These are phyloP conservation scores for Leucosporidium creatinivorum DNA, from an alignment of 768 basidiomycete genomes.

Conservation along the genomic window DNA sequence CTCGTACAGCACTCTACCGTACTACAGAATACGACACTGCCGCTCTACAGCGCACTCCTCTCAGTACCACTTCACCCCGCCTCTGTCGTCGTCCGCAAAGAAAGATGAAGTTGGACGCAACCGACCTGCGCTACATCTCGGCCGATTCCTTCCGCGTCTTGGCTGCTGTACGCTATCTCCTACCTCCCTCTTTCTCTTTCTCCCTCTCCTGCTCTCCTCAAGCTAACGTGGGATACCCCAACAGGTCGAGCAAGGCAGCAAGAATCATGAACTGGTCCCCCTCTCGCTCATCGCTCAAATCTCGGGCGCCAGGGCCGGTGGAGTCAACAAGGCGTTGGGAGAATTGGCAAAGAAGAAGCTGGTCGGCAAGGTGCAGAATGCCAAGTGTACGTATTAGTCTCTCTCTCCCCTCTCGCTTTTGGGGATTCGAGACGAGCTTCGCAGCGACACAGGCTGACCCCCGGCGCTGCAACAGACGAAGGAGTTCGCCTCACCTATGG, in stretches of 20 bases:
- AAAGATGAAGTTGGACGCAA: slow-evolving; percentile 36
- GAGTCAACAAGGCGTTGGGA: slow-evolving; percentile 86
- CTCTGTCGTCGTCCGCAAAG: too few relatives aligned
- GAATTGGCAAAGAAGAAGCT: slow-evolving; percentile 85
- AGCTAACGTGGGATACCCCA: background rate
- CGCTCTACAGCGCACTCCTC: background rate
- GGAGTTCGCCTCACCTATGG: slow-evolving; percentile 96
- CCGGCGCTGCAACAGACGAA: slow-evolving; percentile 57
- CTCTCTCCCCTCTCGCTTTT: background rate
- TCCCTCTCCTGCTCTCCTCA: background rate
- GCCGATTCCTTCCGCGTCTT: slow-evolving; percentile 92
- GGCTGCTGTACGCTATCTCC: slow-evolving; percentile 59
- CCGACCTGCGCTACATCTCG: slow-evolving; percentile 81
- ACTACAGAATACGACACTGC: background rate
- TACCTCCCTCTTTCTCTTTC: too few relatives aligned
- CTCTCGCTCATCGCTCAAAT: slow-evolving; percentile 81
- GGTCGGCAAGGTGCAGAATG: slow-evolving; percentile 79
- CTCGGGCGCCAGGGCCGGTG: slow-evolving; percentile 83
- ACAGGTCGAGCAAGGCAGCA: slow-evolving; percentile 94
- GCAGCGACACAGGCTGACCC: background rate
- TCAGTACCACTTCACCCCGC: too few relatives aligned
- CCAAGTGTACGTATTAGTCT: slow-evolving; percentile 62
- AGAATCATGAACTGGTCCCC: slow-evolving; percentile 96
- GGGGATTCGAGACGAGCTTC: background rate
- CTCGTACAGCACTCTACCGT: background rate